Evolutionary conservation across 306 rosid genomes (phyloP).

Genomic region (Dryas drummondii): DNA sequence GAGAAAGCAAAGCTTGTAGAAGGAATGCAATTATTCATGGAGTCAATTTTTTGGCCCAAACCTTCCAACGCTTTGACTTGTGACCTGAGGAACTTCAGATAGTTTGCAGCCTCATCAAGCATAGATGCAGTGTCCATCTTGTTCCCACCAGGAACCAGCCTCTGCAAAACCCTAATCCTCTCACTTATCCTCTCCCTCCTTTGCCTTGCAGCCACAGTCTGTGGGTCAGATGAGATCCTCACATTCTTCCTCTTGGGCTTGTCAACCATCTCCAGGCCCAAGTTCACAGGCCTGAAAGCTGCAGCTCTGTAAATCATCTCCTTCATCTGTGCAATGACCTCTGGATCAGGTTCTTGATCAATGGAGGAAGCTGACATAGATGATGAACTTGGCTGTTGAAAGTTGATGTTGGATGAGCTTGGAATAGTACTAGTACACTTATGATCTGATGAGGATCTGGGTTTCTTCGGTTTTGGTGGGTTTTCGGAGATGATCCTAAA

Average conservation of each 20-base stretch:
- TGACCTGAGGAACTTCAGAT: constrained; percentile 80
- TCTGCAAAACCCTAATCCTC: constrained; percentile 82
- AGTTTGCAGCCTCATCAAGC: constrained; percentile 97
- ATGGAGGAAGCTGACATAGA: constrained; percentile 32
- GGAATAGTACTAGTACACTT: constrained; percentile 23
- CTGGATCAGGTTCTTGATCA: constrained; percentile 75
- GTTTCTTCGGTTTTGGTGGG: constrained; percentile 55
- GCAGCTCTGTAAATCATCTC: constrained; percentile 93
- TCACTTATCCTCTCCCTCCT: constrained; percentile 91
- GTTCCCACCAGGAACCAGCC: constrained; percentile 91
- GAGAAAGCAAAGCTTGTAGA: constrained; percentile 68
- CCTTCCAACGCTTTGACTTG: constrained; percentile 76
- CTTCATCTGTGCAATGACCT: constrained; percentile 91
- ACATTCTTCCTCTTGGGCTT: constrained; percentile 90
- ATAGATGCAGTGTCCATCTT: constrained; percentile 98
- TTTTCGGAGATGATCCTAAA: constrained; percentile 47
- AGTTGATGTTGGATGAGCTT: constrained; percentile 66
- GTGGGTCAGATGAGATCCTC: constrained; percentile 83
- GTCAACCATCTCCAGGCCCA: constrained; percentile 60
- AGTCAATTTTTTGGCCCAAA: constrained; percentile 65
- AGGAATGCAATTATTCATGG: constrained; percentile 48
- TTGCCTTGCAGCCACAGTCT: constrained; percentile 93
- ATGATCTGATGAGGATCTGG: constrained; percentile 45
- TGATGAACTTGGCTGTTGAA: constrained; percentile 65
- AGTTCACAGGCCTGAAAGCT: constrained; percentile 85